Base-by-base conservation (phyloP, 2,329 filamentous ascomycete genomes). In the Thermoascus crustaceus region DNA sequence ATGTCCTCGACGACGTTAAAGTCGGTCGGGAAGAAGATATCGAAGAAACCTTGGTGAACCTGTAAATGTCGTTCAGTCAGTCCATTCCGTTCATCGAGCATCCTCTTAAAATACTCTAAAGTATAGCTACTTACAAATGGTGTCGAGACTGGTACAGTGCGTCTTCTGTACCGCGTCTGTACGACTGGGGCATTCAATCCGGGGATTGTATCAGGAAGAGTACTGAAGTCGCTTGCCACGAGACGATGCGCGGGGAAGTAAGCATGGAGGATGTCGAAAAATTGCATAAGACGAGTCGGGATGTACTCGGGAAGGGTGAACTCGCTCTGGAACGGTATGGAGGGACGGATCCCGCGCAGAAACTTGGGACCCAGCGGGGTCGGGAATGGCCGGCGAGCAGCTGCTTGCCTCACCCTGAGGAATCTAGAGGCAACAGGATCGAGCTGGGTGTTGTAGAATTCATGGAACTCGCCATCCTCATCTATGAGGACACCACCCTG, bases 41-140 rank as follows among this genome's bases (percentile, higher is more conserved):
- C 93, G 57, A 98, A 98, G 64, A 94, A 96, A 30, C 91, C 93
- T 67, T 98, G 93, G 59, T 96, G 88, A 31, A 95, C 85, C 85
- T 93, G 44, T 25, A 32, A 10, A 23, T 5, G n/a, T n/a, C 9
- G 4, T 18, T 34, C 34, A 22, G 11, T 35, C 4, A 14, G 4
- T 30, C n/a, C n/a, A n/a, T n/a, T n/a, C n/a, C n/a, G n/a, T n/a
- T n/a, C n/a, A n/a, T n/a, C n/a, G n/a, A n/a, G n/a, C n/a, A n/a
- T n/a, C n/a, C n/a, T n/a, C n/a, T n/a, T n/a, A n/a, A n/a, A n/a
- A n/a, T n/a, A n/a, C n/a, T n/a, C n/a, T n/a, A n/a, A n/a, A n/a
- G n/a, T n/a, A n/a, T n/a, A n/a, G n/a, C n/a, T 9, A 65, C 81
- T 64, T 69, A 94, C 91, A 58, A 94, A 74, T 35, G 89, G 87